Evolutionary conservation across 768 basidiomycete species (phyloP).

Genomic region (Daedaleopsis sinensis): DNA sequence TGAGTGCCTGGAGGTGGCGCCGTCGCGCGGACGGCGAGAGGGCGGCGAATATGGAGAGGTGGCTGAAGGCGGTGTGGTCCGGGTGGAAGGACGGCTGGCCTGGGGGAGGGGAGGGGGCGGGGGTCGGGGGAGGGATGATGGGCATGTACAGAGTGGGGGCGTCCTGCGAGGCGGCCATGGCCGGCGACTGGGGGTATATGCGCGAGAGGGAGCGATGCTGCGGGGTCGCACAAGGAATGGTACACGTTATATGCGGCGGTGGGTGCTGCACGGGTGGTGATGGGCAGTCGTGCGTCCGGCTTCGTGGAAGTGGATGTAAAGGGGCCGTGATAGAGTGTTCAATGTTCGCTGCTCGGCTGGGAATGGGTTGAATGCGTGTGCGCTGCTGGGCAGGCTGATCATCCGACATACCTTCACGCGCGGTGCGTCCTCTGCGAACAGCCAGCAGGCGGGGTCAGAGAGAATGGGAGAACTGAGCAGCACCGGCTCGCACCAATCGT

Average conservation of each 20-base stretch:
- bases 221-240: not conserved
- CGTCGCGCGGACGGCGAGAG: slow-evolving; percentile 47
- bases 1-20: slow-evolving; percentile 52
- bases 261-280: not conserved
- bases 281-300: not conserved
- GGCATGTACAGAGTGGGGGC: slow-evolving; percentile 51
- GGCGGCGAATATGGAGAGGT: slow-evolving; percentile 33
- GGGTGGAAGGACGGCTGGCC: slow-evolving; percentile 25
- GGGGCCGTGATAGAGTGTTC: no score
- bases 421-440: not conserved
- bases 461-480: not conserved
- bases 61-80: slow-evolving; percentile 5
- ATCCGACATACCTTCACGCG: not conserved
- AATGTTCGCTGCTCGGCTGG: not conserved
- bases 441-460: not conserved
- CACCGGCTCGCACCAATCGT: not conserved
- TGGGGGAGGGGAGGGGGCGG: slow-evolving; percentile 58
- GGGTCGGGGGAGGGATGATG: slow-evolving; percentile 60
- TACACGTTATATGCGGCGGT: not conserved
- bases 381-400: not conserved
- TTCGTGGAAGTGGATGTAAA: not conserved
- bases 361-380: not conserved
- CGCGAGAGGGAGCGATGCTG: not conserved
- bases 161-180: slow-evolving; percentile 13
- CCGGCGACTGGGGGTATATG: not conserved